Evolutionary conservation across 352 stramenopile species (phyloP).

Genomic region (Pythium phragmiticola): DNA sequence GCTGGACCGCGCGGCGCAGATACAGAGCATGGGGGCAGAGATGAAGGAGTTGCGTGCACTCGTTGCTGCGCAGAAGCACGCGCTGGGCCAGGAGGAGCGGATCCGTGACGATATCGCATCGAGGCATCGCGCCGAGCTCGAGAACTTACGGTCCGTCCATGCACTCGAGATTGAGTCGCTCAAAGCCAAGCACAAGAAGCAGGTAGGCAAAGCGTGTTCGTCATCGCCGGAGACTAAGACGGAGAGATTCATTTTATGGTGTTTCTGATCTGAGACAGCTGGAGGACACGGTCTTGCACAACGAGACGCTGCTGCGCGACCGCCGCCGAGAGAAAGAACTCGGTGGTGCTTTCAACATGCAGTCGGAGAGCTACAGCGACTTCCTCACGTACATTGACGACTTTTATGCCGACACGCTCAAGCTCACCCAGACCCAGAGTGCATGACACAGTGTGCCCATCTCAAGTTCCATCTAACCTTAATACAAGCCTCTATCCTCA

Average conservation of each 20-base stretch:
- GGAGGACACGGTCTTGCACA: constrained; percentile 40
- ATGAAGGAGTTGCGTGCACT: constrained; percentile 59
- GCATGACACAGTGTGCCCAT: constrained; percentile 11
- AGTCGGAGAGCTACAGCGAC: constrained; percentile 39
- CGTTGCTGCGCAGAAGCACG: constrained; percentile 39
- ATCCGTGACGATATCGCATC: constrained; percentile 32
- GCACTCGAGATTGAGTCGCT: constrained; percentile 49
- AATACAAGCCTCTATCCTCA: background rate
- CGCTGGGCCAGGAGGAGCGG: constrained; percentile 36
- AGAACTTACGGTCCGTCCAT: constrained; percentile 46
- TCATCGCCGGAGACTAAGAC: too few relatives aligned
- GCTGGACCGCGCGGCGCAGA: constrained; percentile 32
- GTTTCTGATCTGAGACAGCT: constrained; percentile 4
- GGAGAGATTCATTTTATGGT: background rate
- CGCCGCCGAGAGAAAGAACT: constrained; percentile 32
- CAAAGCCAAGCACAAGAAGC: constrained; percentile 46
- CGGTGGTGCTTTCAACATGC: constrained; percentile 32
- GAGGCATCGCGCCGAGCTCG: constrained; percentile 44
- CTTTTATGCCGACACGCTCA: constrained; percentile 52
- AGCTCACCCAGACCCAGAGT: constrained; percentile 27
- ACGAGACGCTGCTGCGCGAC: constrained; percentile 41
- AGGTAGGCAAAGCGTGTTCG: constrained; percentile 25
- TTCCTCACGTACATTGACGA: constrained; percentile 71
- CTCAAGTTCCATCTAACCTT: background rate
- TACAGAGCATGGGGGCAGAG: constrained; percentile 33